Percentiles rank a stretch among this genome's conserved stretches.
phyloP scores from a whole-genome alignment of 768 basidiomycete species.

The Suillus placidus region DNA sequence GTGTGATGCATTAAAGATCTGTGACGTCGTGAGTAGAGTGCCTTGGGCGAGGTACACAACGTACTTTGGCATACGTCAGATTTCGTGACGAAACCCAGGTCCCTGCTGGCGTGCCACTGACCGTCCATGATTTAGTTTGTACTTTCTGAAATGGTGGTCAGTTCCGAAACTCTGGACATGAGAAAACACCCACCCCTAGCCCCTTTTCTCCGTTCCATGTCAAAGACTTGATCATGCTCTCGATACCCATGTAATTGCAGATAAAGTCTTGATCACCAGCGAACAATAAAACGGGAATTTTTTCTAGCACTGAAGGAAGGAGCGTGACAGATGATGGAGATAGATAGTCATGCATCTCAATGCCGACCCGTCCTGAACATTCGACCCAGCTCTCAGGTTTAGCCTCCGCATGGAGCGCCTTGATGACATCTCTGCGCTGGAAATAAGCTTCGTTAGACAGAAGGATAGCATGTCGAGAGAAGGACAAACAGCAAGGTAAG shows the following conservation, averaged over 20 bases:
- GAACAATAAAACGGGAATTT: constrained; percentile 87
- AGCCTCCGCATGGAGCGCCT: constrained; percentile 77
- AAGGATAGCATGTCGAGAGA: background rate
- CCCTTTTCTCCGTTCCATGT: constrained; percentile 87
- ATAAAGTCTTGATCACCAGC: constrained; percentile 96
- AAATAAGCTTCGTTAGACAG: background rate
- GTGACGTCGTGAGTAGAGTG: constrained; percentile 7
- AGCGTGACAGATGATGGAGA: constrained; percentile 75
- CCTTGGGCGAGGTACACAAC: background rate
- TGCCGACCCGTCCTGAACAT: constrained; percentile 71
- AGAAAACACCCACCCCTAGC: constrained; percentile 63
- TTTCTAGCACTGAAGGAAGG: constrained; percentile 76
- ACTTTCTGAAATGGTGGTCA: constrained; percentile 48
- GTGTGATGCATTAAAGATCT: constrained; percentile 94
- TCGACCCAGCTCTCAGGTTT: constrained; percentile 87
- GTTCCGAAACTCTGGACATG: constrained; percentile 8
- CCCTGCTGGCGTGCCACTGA: constrained; percentile 77
- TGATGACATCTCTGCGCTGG: constrained; percentile 80
- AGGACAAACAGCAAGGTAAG: constrained; percentile 75
- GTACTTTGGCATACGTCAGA: constrained; percentile 89
- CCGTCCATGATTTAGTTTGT: constrained; percentile 72
- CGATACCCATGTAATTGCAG: constrained; percentile 93
- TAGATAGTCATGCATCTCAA: constrained; percentile 54
- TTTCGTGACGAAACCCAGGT: constrained; percentile 91
- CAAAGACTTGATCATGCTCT: constrained; percentile 80